Evolutionary conservation across 805 yeast genomes (phyloP), one percentile per base, ranked within the genome.

Genomic region (Millerozyma miso): DNA sequence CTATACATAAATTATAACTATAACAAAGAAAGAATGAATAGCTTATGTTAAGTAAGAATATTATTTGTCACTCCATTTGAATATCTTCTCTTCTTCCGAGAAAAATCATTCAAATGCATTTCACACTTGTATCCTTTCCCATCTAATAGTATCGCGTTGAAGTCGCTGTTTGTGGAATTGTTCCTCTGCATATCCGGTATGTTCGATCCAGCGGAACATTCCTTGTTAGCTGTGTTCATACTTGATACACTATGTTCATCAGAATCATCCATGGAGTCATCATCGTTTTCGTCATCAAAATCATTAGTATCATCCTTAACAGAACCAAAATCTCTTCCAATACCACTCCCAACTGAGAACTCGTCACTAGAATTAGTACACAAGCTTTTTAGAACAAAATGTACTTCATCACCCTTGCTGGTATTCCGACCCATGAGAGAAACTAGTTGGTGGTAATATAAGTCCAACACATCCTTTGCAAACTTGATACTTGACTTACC

Each of bases 361-460:
- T 37, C 41, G 3, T 47, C 44, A 14, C 23, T 36, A 6, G 44
- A 42, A 4, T 29, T 42, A 33, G 35, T 39, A 19, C 33, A 41
- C 12, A 40, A 41, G 12, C 41, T 34, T 13, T 37, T 33, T 3
- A 37, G 39, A 18, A 47, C 31, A 40, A 51, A 54, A 14, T 44
- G 39, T 4, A 40, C 34, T 19, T 38, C 41, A 20, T 49, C 51
- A 35, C 49, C 50, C 13, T 46, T 48, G 12, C 38, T 40, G 29
- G 46, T 43, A 44, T 60, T 64, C 43, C 58, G 59, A 2, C 74
- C 76, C 73, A 69, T 70, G 31, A 70, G 53, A 33, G 59, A 65
- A 35, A 70, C 62, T 45, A 70, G 57, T 44, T 70, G 74, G 31
- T 51, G 42, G 44, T 70, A 70, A 47, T 70, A 70, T 39, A 70